Evolutionary conservation across 768 basidiomycete genomes (phyloP).

Genomic region (Panaeolus papilionaceus): DNA sequence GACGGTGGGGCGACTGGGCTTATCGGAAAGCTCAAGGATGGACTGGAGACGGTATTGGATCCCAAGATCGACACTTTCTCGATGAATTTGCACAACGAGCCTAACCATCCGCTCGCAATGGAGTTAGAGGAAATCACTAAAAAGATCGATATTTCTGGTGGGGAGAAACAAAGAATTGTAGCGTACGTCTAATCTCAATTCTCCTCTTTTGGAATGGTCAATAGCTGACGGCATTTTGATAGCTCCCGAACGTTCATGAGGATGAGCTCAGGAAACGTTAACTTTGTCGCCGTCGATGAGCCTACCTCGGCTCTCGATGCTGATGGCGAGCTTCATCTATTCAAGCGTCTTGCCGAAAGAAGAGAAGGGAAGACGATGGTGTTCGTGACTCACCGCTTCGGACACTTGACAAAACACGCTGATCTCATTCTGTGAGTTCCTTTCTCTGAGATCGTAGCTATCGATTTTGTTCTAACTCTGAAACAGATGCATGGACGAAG

Average conservation of each 20-base stretch:
- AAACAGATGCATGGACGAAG: conserved; percentile 52
- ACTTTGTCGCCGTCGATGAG: conserved; percentile 61
- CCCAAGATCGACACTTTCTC: conserved; percentile 31
- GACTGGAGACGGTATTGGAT: conserved; percentile 45
- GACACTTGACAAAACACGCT: conserved; percentile 53
- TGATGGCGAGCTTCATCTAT: conserved; percentile 53
- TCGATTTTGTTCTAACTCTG: not conserved
- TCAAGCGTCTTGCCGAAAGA: conserved; percentile 41
- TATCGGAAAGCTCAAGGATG: conserved; percentile 41
- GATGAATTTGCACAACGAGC: conserved; percentile 38
- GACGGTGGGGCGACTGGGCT: conserved; percentile 46
- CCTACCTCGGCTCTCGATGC: conserved; percentile 64
- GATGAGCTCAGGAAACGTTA: conserved; percentile 41
- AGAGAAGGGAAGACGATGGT: conserved; percentile 58
- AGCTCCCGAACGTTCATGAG: conserved; percentile 54
- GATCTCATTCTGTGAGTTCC: conserved; percentile 57
- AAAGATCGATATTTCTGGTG: conserved; percentile 42
- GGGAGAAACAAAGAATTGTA: conserved; percentile 54
- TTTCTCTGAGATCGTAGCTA: not conserved
- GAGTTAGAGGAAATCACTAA: conserved; percentile 32
- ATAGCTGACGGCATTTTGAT: conserved; percentile 6
- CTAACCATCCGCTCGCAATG: conserved; percentile 31
- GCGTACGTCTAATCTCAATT: conserved; percentile 43
- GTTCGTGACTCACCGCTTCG: conserved; percentile 61
- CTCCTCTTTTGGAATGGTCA: not conserved